Percentiles rank a stretch among this genome's conserved stretches.
phyloP scores from a whole-genome alignment of 192 early-diverging fungal genomes.

The Umbelopsis sp. region DNA sequence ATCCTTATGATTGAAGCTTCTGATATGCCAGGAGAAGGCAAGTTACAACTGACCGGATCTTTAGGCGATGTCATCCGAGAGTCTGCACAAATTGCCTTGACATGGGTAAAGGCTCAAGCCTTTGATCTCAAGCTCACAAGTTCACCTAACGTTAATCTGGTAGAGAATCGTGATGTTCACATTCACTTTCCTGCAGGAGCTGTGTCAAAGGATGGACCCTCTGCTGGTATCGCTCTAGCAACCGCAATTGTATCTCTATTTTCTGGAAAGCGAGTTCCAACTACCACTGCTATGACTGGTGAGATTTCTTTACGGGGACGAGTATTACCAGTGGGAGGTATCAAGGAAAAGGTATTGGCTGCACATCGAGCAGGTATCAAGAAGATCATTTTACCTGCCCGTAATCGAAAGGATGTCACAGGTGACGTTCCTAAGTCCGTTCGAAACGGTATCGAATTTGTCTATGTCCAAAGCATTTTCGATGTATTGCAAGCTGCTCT shows the following conservation, averaged over 20 bases:
- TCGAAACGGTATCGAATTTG: slow-evolving; percentile 68
- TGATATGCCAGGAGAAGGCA: slow-evolving; percentile 71
- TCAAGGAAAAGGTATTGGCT: slow-evolving; percentile 86
- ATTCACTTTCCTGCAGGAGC: slow-evolving; percentile 86
- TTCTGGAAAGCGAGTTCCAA: slow-evolving; percentile 52
- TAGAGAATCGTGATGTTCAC: slow-evolving; percentile 74
- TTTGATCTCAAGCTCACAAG: slow-evolving; percentile 54
- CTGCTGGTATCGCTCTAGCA: slow-evolving; percentile 66
- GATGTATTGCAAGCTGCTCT: slow-evolving; percentile 68
- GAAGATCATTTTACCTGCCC: slow-evolving; percentile 69
- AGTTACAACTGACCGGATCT: slow-evolving; percentile 69
- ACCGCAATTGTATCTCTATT: slow-evolving; percentile 82
- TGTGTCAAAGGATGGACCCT: slow-evolving; percentile 84
- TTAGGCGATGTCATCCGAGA: slow-evolving; percentile 88
- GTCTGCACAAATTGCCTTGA: slow-evolving; percentile 74
- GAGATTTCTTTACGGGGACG: slow-evolving; percentile 83
- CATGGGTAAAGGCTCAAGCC: slow-evolving; percentile 77
- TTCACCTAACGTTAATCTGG: slow-evolving; percentile 42
- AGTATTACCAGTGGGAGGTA: slow-evolving; percentile 82
- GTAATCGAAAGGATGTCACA: slow-evolving; percentile 71
- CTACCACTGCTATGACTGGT: slow-evolving; percentile 79
- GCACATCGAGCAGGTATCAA: slow-evolving; percentile 79
- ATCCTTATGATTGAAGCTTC: slow-evolving; percentile 83
- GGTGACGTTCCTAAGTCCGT: slow-evolving; percentile 72
- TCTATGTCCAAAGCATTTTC: slow-evolving; percentile 62